Evolutionary conservation across 2,329 filamentous ascomycete genomes (phyloP), one percentile per base, ranked within the genome.

Genomic region (Trichoderma atrobrunneum): DNA sequence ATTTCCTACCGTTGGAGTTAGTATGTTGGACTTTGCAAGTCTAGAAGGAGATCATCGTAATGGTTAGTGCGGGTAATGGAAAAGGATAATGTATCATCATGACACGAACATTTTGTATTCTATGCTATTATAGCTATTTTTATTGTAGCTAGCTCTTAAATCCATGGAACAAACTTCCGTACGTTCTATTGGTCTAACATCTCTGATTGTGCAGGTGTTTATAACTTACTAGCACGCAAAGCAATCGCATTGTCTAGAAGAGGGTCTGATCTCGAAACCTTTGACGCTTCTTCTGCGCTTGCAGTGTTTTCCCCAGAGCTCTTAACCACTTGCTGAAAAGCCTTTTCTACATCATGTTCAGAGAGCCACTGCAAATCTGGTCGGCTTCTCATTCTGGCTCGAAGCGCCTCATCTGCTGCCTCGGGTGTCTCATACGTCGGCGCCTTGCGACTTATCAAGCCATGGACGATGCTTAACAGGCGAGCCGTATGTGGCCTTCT

Each of bases 361-460:
- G 73, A 74, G 14, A 74, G 21, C 73, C 73, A 74, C 6, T 64
- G 67, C 7, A 74, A 67, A 60, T 74, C 70, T 8, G 73, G 73
- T 10, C 73, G 56, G 12, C 24, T 73, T 24, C 57, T 69, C n/a
- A 74, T 32, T 57, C 73, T 71, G 4, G 34, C 10, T 5, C 71
- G 71, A 1, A 74, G 63, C 21, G 70, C 70, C 10, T 71, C 63
- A 0, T 74, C 51, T 30, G 72, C 72, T 12, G 28, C 72, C 8
- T 74, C 67, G 4, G 39, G 28, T 7, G 66, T 70, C 16, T 43
- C 56, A 71, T 51, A 72, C 3, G 28, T 26, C 5, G 67, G 67
- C 5, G 34, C n/a, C 21, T 65, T 71, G 7, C 69, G 59, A 24
- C 51, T 54, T 8, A 72, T 69, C 30, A 64, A 7, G 8, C 30